Conservation (phyloP, 768 basidiomycete species). For the Panaeolus papilionaceus region DNA sequence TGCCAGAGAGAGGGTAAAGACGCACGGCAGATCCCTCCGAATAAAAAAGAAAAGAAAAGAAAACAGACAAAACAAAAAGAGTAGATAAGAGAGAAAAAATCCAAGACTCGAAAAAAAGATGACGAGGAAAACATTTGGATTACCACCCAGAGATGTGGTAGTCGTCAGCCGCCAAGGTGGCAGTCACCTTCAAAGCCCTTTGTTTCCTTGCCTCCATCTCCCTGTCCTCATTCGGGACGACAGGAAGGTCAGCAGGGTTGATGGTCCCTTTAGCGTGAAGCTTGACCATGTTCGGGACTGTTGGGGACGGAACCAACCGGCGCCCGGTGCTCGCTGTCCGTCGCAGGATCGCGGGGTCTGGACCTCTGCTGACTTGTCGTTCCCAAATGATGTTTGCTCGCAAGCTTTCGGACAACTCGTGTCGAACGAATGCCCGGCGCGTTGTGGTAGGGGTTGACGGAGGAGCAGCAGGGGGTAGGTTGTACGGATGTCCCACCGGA, state of each 20-base stretch:
- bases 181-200: constrained; percentile 61
- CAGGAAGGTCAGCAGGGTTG: constrained; percentile 25
- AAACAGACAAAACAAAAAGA: constrained; percentile 17
- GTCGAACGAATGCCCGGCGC: constrained; percentile 80
- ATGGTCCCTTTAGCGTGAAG: constrained; percentile 43
- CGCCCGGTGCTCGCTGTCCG: constrained; percentile 38
- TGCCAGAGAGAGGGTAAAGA: constrained; percentile 5
- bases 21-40: constrained; percentile 11
- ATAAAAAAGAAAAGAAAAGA: not conserved
- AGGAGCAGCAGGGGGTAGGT: constrained; percentile 65
- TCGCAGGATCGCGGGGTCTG: constrained; percentile 45
- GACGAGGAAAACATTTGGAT: constrained; percentile 18
- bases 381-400: constrained; percentile 85
- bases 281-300: constrained; percentile 47
- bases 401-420: constrained; percentile 86
- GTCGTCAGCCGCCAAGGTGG: constrained; percentile 75
- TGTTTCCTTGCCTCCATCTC: constrained; percentile 48
- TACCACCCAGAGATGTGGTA: constrained; percentile 73
- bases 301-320: constrained; percentile 29
- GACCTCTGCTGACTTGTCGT: constrained; percentile 62
- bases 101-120: constrained; percentile 13
- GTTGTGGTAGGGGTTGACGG: constrained; percentile 89
- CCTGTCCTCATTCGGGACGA: constrained; percentile 25
- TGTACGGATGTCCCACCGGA: constrained; percentile 71
- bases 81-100: constrained; percentile 21